These are phyloP conservation scores for Malassezia yamatoensis DNA, from an alignment of 1,284 basidiomycete species.

Conservation along the genomic window DNA sequence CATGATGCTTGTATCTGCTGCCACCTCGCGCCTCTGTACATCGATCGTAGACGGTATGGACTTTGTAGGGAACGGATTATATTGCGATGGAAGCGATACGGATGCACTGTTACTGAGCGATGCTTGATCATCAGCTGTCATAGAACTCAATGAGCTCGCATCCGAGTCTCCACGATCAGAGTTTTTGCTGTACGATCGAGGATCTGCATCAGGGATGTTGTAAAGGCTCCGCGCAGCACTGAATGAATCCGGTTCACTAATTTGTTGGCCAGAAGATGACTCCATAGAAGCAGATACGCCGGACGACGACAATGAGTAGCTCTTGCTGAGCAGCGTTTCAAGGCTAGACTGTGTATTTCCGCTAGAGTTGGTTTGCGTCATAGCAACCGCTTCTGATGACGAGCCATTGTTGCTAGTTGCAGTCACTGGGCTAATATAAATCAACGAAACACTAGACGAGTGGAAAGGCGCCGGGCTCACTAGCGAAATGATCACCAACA, in stretches of 20 bases:
- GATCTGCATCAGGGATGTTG: background rate
- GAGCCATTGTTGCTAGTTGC: background rate
- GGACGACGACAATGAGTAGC: background rate
- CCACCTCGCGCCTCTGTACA: background rate
- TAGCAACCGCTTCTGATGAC: background rate
- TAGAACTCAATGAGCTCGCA: background rate
- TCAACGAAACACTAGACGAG: constrained; percentile 13
- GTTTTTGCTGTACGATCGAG: background rate
- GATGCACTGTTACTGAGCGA: background rate
- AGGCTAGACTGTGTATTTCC: no score
- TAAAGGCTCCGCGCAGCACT: background rate
- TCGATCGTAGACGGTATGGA: background rate
- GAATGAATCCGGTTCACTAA: background rate
- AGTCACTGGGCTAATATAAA: constrained; percentile 7
- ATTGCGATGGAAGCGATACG: background rate
- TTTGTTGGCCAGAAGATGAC: background rate
- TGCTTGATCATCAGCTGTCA: background rate
- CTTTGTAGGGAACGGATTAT: background rate
- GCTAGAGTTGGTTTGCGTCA: background rate
- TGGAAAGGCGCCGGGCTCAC: constrained; percentile 16
- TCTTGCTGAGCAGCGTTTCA: background rate
- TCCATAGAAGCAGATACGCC: background rate
- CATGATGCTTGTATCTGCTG: background rate
- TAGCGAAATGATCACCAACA: constrained; percentile 11
- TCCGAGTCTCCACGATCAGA: background rate